phyloP scores from a whole-genome alignment of 2,329 filamentous ascomycete species.

The Phialocephala sp. region DNA sequence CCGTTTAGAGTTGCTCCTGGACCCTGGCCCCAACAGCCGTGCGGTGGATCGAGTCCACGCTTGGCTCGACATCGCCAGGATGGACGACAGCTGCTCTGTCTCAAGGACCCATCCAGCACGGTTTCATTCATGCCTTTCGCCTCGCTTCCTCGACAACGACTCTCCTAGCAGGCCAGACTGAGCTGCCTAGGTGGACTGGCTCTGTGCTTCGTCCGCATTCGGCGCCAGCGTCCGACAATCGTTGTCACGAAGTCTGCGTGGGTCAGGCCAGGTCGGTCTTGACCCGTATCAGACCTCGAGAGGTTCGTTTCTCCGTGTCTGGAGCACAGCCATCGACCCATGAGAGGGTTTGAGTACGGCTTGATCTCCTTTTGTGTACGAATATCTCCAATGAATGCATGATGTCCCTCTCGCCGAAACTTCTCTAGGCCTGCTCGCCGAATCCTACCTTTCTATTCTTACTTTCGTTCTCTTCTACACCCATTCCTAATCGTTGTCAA shows the following conservation, averaged over 20 bases:
- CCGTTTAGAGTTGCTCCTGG: conserved; percentile 27
- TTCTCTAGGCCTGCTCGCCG: conserved; percentile 21
- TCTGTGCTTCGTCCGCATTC: conserved; percentile 17
- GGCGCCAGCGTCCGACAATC: conserved; percentile 23
- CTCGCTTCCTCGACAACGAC: neutral
- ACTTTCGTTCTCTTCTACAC: conserved; percentile 25
- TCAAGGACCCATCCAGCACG: conserved; percentile 19
- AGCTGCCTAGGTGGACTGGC: neutral
- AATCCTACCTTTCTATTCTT: conserved; percentile 27
- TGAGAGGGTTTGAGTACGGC: conserved; percentile 29
- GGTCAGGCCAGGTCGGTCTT: conserved; percentile 20
- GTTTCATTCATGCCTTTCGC: conserved; percentile 33
- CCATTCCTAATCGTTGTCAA: conserved; percentile 28
- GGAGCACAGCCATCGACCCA: conserved; percentile 31
- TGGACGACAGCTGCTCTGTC: conserved; percentile 25
- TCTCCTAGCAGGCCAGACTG: neutral
- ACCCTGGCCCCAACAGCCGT: conserved; percentile 14
- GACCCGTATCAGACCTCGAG: conserved; percentile 25
- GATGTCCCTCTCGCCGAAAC: conserved; percentile 23
- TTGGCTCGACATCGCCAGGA: conserved; percentile 23
- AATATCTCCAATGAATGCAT: conserved; percentile 28
- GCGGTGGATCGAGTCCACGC: conserved; percentile 22
- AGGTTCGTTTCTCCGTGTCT: conserved; percentile 21
- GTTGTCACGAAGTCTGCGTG: conserved; percentile 20
- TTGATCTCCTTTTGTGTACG: conserved; percentile 26